A percentile compares a stretch with the other conserved stretches of the same genome.
phyloP scores from a whole-genome alignment of 2,329 filamentous ascomycete species.

The Ascochyta clinopodiicola region DNA sequence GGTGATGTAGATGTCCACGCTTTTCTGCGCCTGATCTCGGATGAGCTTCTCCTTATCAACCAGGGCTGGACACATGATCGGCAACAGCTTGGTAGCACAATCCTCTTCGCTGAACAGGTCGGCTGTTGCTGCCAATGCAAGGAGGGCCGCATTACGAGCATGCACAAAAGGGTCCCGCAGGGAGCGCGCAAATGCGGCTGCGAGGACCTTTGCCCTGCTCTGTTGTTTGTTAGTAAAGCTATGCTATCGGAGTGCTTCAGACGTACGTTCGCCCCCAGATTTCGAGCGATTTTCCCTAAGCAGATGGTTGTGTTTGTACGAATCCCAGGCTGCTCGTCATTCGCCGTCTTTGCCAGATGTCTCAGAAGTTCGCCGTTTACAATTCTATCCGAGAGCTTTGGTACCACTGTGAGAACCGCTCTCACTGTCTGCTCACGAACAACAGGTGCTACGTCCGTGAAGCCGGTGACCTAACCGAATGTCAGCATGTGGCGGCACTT shows the following conservation, averaged over 20 bases:
- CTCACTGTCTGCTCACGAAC: conserved; percentile 97
- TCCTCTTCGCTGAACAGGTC: conserved; percentile 92
- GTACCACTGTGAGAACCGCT: conserved; percentile 84
- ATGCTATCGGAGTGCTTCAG: not conserved
- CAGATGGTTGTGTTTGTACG: conserved; percentile 98
- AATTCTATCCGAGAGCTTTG: conserved; percentile 88
- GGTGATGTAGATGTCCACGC: conserved; percentile 83
- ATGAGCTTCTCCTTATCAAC: conserved; percentile 96
- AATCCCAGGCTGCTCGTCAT: conserved; percentile 96
- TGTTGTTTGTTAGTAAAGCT: conserved; percentile 46
- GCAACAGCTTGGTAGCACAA: conserved; percentile 81
- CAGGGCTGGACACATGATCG: conserved; percentile 80
- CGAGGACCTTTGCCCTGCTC: conserved; percentile 85
- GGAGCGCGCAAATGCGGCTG: conserved; percentile 88
- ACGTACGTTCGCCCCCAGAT: conserved; percentile 70
- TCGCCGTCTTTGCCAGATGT: conserved; percentile 92
- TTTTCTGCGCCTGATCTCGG: conserved; percentile 89
- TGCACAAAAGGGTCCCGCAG: conserved; percentile 94
- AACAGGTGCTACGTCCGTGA: conserved; percentile 87
- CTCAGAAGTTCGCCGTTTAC: conserved; percentile 93
- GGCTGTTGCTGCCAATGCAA: conserved; percentile 83
- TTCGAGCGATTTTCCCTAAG: conserved; percentile 91
- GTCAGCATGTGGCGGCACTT: conserved; percentile 32
- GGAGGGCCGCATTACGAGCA: conserved; percentile 84
- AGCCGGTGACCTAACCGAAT: conserved; percentile 76